Base-by-base conservation (phyloP, 2,329 filamentous ascomycete genomes). In the Pseudopyricularia cyperi region DNA sequence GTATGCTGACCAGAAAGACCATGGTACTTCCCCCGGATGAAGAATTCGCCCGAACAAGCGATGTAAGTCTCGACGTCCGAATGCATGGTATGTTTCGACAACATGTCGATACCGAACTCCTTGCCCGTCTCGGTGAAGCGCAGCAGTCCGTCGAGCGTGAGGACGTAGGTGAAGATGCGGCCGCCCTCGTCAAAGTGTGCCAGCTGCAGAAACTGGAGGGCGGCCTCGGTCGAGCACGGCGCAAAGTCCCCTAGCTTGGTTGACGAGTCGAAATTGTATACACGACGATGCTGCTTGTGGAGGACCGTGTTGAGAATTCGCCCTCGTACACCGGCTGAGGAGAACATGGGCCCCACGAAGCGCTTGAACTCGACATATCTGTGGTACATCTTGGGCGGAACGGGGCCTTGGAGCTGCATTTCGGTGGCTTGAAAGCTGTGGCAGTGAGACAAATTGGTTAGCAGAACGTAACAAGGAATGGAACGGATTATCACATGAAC, bases 11-110 rank as follows among this genome's bases (percentile, higher is more conserved):
- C 1, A 24, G 22, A 12, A 2, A 24, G 22, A 19, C 14, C 22
- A n/a, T 42, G 37, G 11, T 44, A 11, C 17, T 44, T 44, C 24
- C 48, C 78, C 14, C 89, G 80, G 56, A 97, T 77, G 65, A 96
- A 93, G 66, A 97, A 97, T 63, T 97, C 91, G 42, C 91, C 91
- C 1, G 87, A 89, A 63, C 83, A 96, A 22, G 90, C 91, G 57
- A 96, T 88, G 65, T 95, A 95, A 2, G 87, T 85, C 34, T 83
- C 86, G 1, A 95, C 90, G 65, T 96, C 84, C 57, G 87, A 91
- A 69, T 97, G 91, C 89, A 97, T 95, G 39, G 89, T 95, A 66
- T 97, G 91, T 65, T 97, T 97, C 66, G 84, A 89, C 60, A 97
- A 69, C 65, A 96, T 73, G 68, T 96, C 91, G 60, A 97, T 89